Evolutionary conservation across 1,139 yeast species (phyloP), one percentile per base, ranked within the genome.

Genomic region (Magnusiomyces sp.): DNA sequence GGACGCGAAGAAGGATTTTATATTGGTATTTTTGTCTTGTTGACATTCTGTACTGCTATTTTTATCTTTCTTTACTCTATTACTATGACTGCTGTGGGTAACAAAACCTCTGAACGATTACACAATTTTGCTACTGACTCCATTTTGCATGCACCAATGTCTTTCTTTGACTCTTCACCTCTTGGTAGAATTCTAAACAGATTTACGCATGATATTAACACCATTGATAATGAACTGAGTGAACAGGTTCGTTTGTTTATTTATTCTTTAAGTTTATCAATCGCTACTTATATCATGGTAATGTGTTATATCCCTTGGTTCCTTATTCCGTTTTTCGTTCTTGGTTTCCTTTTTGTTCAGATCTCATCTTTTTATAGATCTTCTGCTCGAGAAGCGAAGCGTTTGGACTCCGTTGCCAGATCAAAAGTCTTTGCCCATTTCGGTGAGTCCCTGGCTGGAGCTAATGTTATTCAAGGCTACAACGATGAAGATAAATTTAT

Each of bases 141-240:
- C 45, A 72, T 89, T n/a, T 66, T 89, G 55, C 85, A 78, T 61
- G 90, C 83, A 51, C 95, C 90, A 38, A 79, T 80, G 84, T 64
- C 80, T 2, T 82, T 73, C 58, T 71, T 81, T 56, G 89, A 82
- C 59, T 73, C 84, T 1, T 79, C 86, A 0, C 89, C 89, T 4
- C 65, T 81, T 56, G 89, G 92, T 5, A 72, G 92, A 55, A 76
- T 83, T 50, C 66, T 83, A 61, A 83, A 83, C 62, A 69, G 92
- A 55, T 82, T 81, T 62, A 83, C 95, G 1, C 87, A 85, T 60
- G 96, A 88, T 65, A 83, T 94, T 0, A 95, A 87, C 62, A 81
- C 82, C 34, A 69, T 87, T 59, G 96, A 88, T 63, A 86, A 84
- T 63, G 94, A 85, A 59, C 50, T 68, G 46, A 57, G 62, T 48